Percentiles rank a stretch among this genome's conserved stretches.
Conservation (phyloP, 768 basidiomycete genomes). For the Zangia roseola region DNA sequence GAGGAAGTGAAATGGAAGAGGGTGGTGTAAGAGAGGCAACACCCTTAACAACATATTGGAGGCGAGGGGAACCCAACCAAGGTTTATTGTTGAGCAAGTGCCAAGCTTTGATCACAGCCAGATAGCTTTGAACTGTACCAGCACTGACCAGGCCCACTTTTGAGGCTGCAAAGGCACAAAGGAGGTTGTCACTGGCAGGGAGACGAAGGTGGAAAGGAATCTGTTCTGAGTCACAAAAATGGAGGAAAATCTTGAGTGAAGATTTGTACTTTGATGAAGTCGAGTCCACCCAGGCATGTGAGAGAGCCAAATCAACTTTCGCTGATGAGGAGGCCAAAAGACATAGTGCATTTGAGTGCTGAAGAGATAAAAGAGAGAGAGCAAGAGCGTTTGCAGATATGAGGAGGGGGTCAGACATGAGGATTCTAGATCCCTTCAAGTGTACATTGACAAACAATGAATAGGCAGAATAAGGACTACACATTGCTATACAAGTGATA, state of each 20-base stretch:
- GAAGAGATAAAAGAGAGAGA: too few species aligned
- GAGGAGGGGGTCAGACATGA: too few species aligned
- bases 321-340: too few species aligned
- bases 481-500: too few species aligned
- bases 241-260: conserved; percentile 4
- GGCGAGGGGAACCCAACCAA: conserved; percentile 15
- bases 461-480: too few species aligned
- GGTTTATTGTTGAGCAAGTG: conserved; percentile 26
- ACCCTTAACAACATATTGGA: not conserved
- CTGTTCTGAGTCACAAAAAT: conserved; percentile 19
- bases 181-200: conserved; percentile 28
- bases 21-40: not conserved
- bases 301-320: not conserved
- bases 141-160: not conserved
- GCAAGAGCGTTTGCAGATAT: too few species aligned
- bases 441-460: too few species aligned
- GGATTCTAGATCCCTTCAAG: too few species aligned
- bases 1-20: not conserved
- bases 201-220: conserved; percentile 14
- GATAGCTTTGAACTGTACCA: not conserved
- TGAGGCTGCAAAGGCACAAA: conserved; percentile 30
- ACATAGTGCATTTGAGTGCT: too few species aligned
- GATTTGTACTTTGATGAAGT: conserved; percentile 3
- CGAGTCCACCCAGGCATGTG: not conserved
- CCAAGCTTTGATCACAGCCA: conserved; percentile 28